phyloP scores from a whole-genome alignment of 2,329 filamentous ascomycete genomes.

The Aaosphaeria arxii region DNA sequence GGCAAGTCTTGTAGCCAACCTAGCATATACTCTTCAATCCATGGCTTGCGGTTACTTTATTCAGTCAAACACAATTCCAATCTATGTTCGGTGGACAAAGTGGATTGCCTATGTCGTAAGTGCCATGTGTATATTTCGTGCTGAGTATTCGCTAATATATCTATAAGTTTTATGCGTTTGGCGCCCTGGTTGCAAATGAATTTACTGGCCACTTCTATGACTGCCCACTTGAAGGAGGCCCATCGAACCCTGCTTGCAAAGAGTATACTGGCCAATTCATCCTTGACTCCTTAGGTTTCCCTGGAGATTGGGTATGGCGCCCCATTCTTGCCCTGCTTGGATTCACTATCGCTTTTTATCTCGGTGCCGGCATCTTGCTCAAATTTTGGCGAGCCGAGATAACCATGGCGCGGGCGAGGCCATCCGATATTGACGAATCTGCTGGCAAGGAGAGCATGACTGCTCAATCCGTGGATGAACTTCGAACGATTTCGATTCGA shows the following conservation, averaged over 20 bases:
- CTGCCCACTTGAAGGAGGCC: slow-evolving; percentile 63
- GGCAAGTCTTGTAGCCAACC: slow-evolving; percentile 68
- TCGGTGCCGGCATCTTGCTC: slow-evolving; percentile 59
- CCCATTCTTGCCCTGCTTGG: slow-evolving; percentile 63
- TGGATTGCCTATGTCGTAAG: slow-evolving; percentile 58
- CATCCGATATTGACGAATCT: slow-evolving; percentile 56
- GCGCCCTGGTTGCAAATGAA: slow-evolving; percentile 69
- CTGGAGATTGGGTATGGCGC: slow-evolving; percentile 62
- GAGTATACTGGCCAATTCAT: slow-evolving; percentile 69
- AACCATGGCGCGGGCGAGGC: slow-evolving; percentile 62
- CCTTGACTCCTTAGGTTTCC: slow-evolving; percentile 67
- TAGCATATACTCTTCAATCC: slow-evolving; percentile 70
- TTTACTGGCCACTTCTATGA: slow-evolving; percentile 71
- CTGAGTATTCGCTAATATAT: neutral
- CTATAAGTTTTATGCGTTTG: slow-evolving; percentile 64
- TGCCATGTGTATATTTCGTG: neutral
- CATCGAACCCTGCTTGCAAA: slow-evolving; percentile 61
- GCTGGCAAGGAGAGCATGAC: slow-evolving; percentile 69
- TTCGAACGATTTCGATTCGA: slow-evolving; percentile 62
- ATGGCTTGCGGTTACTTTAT: slow-evolving; percentile 77
- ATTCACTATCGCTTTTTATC: slow-evolving; percentile 63
- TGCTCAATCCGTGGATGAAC: slow-evolving; percentile 50
- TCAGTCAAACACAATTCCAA: slow-evolving; percentile 67
- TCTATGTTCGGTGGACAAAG: slow-evolving; percentile 78
- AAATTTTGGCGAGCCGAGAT: slow-evolving; percentile 66